Evolutionary conservation across 331 rosid genomes (phyloP).

Genomic region (Acacia pycnantha): DNA sequence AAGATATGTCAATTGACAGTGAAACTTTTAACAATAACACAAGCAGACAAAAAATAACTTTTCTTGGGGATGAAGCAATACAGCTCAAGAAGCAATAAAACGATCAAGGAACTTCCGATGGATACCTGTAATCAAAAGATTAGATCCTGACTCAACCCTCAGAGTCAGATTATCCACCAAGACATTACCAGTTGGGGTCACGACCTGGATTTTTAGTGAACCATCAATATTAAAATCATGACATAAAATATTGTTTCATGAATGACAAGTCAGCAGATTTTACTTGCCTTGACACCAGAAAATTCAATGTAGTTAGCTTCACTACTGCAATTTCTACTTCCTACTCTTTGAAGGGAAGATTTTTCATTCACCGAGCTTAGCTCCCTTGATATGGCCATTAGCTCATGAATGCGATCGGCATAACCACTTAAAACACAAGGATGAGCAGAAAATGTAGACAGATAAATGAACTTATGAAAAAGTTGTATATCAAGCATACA

Average conservation of each 20-base stretch:
- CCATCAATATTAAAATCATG: conserved; percentile 31
- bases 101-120: conserved; percentile 14
- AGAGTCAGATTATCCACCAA: conserved; percentile 91
- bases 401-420: conserved; percentile 92
- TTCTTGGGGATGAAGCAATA: not conserved
- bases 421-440: conserved; percentile 67
- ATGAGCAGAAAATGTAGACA: conserved; percentile 23
- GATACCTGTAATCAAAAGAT: conserved; percentile 96
- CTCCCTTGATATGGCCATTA: conserved; percentile 80
- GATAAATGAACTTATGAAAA: conserved; percentile 9
- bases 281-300: conserved; percentile 80
- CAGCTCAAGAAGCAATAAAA: conserved; percentile 3
- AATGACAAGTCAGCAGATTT: conserved; percentile 13
- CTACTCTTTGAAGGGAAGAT: conserved; percentile 54
- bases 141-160: conserved; percentile 85
- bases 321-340: conserved; percentile 66
- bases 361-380: conserved; percentile 57
- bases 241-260: conserved; percentile 21
- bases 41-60: not conserved
- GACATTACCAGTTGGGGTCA: conserved; percentile 90
- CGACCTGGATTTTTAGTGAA: conserved; percentile 65
- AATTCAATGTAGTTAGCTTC: conserved; percentile 94
- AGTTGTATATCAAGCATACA: conserved; percentile 21
- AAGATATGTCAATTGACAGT: not conserved
- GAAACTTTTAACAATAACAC: not conserved